A percentile compares a stretch with the other conserved stretches of the same genome.
These are phyloP conservation scores for Apiospora aurea DNA, from an alignment of 2,329 filamentous ascomycete species.

Conservation along the genomic window DNA sequence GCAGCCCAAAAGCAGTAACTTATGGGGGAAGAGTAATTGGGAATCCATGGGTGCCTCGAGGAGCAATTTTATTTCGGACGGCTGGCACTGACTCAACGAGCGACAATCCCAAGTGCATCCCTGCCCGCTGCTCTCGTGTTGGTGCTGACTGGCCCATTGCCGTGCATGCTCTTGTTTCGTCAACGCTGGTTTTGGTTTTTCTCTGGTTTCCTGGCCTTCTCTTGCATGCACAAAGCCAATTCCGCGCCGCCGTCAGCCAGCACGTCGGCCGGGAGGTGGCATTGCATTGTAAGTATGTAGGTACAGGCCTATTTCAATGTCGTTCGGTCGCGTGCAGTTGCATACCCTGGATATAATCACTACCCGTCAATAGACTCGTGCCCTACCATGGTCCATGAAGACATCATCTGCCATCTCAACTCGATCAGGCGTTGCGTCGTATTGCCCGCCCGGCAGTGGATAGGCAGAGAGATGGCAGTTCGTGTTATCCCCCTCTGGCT, in stretches of 20 bases:
- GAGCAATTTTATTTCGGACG: background rate
- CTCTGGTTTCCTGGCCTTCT: too few species aligned
- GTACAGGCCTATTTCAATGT: background rate
- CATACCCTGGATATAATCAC: background rate
- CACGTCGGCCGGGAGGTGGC: background rate
- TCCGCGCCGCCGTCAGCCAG: too few species aligned
- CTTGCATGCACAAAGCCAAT: too few species aligned
- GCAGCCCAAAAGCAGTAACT: constrained; percentile 10
- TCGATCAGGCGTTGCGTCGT: constrained; percentile 11
- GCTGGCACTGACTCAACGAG: constrained; percentile 5
- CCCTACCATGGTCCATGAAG: constrained; percentile 2
- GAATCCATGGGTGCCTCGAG: constrained; percentile 12
- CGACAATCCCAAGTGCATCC: background rate
- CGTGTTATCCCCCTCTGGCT: constrained; percentile 7
- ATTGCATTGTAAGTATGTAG: too few species aligned
- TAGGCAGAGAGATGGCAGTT: constrained; percentile 12
- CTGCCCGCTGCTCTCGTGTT: constrained; percentile 8
- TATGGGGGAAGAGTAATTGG: constrained; percentile 16
- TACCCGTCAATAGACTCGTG: background rate
- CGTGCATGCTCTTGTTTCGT: background rate
- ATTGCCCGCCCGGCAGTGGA: constrained; percentile 6
- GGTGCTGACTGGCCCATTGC: constrained; percentile 4
- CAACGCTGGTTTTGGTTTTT: background rate
- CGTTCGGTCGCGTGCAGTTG: background rate
- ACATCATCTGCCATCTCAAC: constrained; percentile 13